These are phyloP conservation scores for Capronia americana DNA, from an alignment of 2,329 filamentous ascomycete genomes.

Conservation along the genomic window DNA sequence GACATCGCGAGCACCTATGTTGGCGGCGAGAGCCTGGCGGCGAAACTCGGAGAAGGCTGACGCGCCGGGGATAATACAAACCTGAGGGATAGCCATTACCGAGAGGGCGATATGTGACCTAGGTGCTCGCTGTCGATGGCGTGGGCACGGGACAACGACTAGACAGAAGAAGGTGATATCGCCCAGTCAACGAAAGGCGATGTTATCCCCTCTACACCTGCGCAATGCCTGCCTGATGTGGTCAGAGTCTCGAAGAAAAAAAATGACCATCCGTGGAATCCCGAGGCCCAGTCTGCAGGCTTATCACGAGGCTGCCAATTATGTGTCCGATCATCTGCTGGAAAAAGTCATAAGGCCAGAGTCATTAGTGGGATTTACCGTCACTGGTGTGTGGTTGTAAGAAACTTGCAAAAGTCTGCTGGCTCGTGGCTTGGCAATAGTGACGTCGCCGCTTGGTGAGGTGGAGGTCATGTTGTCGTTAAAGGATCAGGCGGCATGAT, in stretches of 20 bases:
- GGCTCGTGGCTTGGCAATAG: background rate
- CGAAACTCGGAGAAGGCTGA: constrained; percentile 54
- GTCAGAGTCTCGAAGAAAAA: background rate
- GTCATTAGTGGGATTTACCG: background rate
- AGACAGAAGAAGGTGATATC: background rate
- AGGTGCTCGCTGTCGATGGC: background rate
- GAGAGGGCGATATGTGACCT: background rate
- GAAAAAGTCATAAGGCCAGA: constrained; percentile 1
- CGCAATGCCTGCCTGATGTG: background rate
- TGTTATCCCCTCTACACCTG: background rate
- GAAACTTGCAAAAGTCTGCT: constrained; percentile 11
- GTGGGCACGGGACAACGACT: constrained; percentile 1
- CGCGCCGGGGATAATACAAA: constrained; percentile 35
- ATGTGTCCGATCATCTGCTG: background rate
- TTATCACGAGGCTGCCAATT: background rate
- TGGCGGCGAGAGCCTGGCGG: constrained; percentile 50
- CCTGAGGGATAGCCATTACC: constrained; percentile 27
- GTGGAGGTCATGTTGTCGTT: background rate
- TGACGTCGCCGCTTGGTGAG: background rate
- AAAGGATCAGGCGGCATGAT: background rate
- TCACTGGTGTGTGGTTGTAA: constrained; percentile 15
- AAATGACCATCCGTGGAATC: constrained; percentile 2
- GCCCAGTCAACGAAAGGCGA: background rate
- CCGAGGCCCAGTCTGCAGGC: background rate
- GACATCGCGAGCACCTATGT: constrained; percentile 52